Percentiles rank a stretch among this genome's conserved stretches.
Conservation (phyloP, 73 alveolate species). For the Paramecium biaurelia region DNA sequence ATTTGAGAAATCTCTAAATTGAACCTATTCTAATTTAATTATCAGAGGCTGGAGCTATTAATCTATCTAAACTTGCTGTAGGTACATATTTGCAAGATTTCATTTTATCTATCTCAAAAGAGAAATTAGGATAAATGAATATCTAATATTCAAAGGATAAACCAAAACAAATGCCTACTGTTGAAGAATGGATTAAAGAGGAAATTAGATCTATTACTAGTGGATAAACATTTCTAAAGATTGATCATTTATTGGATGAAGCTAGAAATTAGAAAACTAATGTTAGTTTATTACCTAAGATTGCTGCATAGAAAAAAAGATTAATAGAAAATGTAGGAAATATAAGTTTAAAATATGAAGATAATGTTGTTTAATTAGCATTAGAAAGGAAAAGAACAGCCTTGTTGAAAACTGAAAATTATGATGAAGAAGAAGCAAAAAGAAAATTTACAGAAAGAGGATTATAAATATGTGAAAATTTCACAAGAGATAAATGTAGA, state of each 20-base stretch:
- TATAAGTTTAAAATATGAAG: slow-evolving; percentile 32
- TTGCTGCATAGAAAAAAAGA: slow-evolving; percentile 53
- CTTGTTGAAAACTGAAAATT: slow-evolving; percentile 51
- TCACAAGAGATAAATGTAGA: slow-evolving; percentile 56
- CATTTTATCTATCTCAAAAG: slow-evolving; percentile 40
- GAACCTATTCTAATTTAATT: slow-evolving; percentile 38
- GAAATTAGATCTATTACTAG: slow-evolving; percentile 22
- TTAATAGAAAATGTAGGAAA: slow-evolving; percentile 4
- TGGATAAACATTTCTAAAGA: slow-evolving; percentile 12
- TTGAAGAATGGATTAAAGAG: slow-evolving; percentile 48
- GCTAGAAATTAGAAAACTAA: slow-evolving; percentile 13
- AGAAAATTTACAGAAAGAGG: slow-evolving; percentile 62
- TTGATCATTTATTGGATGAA: slow-evolving; percentile 24
- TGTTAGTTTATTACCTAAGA: slow-evolving; percentile 36
- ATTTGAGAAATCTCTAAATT: slow-evolving; percentile 50
- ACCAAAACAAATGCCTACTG: slow-evolving; percentile 57
- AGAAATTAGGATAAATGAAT: slow-evolving; percentile 45
- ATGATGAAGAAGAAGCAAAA: slow-evolving; percentile 57
- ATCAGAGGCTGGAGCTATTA: slow-evolving; percentile 33
- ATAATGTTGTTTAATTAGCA: slow-evolving; percentile 50
- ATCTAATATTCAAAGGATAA: slow-evolving; percentile 58
- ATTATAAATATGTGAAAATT: slow-evolving; percentile 49
- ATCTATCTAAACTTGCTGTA: slow-evolving; percentile 51
- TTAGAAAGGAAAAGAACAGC: slow-evolving; percentile 59
- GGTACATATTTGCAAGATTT: slow-evolving; percentile 55